Evolutionary conservation across 2,329 filamentous ascomycete genomes (phyloP), one percentile per base, ranked within the genome.

Genomic region (Fusarium anthophilum): DNA sequence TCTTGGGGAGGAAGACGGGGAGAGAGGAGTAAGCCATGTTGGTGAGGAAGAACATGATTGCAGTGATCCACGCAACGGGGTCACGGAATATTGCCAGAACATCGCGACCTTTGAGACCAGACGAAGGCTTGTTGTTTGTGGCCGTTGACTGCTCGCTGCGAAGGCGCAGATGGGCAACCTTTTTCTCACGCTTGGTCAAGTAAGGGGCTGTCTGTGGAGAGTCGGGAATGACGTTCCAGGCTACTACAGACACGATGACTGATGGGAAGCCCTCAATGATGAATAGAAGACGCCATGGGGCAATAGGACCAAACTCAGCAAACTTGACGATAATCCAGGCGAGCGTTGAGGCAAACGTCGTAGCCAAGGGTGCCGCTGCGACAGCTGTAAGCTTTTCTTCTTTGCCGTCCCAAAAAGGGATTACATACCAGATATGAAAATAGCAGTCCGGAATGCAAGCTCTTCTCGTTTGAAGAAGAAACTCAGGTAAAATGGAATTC

Each of bases 21-120:
- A 97, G 91, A 28, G 93, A 96, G 78, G 91, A 91, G 84, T 97
- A 98, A 18, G 94, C 93, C 80, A 97, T 92, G 82, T 98, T 97
- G 79, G 93, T 91, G 81, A 92, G 90, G 85, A 97, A 95, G 86
- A 97, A 94, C 89, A 97, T 97, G 76, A 90, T 82, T 2, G 94
- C 92, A 9, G 93, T 93, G 47, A 96, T 86, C 84, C 94, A 96
- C 45, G 81, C 79, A 62, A 81, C 73, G 54, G 82, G 82, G 66
- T 83, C 81, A 39, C 69, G 54, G 56, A 83, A 76, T 20, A 83
- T 78, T 69, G 88, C 83, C 20, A 90, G 78, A 45, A 93, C 86
- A 74, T 93, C 91, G 37, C 81, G 81, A 76, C 86, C 83, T 44
- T 90, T 84, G 55, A 93, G 84, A 13, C 84, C 83, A n/a, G 77